Base-by-base conservation (phyloP, 2,329 filamentous ascomycete species). In the Pseudogymnoascus sp. region DNA sequence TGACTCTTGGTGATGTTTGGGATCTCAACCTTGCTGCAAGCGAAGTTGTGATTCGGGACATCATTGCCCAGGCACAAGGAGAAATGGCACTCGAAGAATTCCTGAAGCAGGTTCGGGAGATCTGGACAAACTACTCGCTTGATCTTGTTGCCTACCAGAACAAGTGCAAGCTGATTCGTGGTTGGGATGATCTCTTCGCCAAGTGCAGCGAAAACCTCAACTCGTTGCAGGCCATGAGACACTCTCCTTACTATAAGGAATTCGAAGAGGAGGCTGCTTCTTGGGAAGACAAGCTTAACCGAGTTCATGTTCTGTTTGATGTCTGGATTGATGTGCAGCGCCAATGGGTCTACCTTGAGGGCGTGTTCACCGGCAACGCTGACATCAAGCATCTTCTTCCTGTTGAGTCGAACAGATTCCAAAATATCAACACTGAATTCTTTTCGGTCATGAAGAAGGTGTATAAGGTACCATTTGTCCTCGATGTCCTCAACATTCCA, bases 281-380 rank as follows among this genome's bases (percentile, higher is more conserved):
- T 0, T 99, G 95, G 95, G 96, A 99, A 77, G 96, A 99, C 77
- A 96, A 96, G 75, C 83, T 99, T 25, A 99, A 97, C 75, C 87
- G 95, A 53, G 92, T 99, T 2, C 95, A 99, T 73, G 91, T 99
- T 14, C 83, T 99, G 8, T 99, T 99, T 72, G 95, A 99, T 75
- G 93, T 99, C 14, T 99, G 96, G 96, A 99, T 99, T 70, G 96
- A 99, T 77, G 96, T 99, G n/a, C 95, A 99, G 76, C 89, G 96
- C 66, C 95, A 99, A 78, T 99, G 95, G 95, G 95, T 99, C 6
- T 99, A 99, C 75, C 85, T 99, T 4, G 96, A 99, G 77, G 95
- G 95, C 68, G 95, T 99, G 36, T 99, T 99, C 74, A 97, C 93
- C 1, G 95, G 95, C 64, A 99, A 99, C 73, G 93, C 91, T 40